Evolutionary conservation across 768 basidiomycete genomes (phyloP), one percentile per base, ranked within the genome.

Genomic region (Amanita molliuscula): DNA sequence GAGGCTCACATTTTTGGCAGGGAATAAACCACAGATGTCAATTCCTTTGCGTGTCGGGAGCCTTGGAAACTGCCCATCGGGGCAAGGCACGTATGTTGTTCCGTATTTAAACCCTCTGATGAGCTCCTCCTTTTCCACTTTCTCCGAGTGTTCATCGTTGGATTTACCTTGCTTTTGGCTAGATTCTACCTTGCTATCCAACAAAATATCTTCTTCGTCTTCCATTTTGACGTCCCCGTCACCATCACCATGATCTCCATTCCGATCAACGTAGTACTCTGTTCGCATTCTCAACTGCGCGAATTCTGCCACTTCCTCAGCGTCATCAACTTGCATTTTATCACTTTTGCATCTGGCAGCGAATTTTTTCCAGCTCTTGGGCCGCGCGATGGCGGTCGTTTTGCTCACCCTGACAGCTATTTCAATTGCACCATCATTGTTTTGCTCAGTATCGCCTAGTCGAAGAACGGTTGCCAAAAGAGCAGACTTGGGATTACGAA

Each of bases 41-140:
- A 98, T 84, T 0, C 95, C 95, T 58, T 82, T 84, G 59, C 68
- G 75, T 0, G 91, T 88, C n/a, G 70, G 66, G 34, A 96, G 67
- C 54, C 70, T 76, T 26, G 78, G 77, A 57, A 92, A 95, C 47
- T 83, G 81, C n/a, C 81, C 88, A 46, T 90, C 88, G 2, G 88
- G 86, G 64, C 84, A 84, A 0, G 89, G 90, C 2, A 80, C 85
- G 64, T 90, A 93, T 1, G 88, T 85, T 2, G 89, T 76, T 16
- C 94, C 94, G 59, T 96, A 95, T 66, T 88, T 87, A 71, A 87
- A 94, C 1, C 89, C 91, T 55, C 74, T 69, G 20, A 89, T 71
- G 6, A 93, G 78, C 33, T 91, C 76, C 56, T 89, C 85, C 64
- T 84, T 85, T 61, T 88, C 82, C 5, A 88, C 77, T 53, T 75